Evolutionary conservation across 306 rosid genomes (phyloP).

Genomic region (Cucurbita pepo): DNA sequence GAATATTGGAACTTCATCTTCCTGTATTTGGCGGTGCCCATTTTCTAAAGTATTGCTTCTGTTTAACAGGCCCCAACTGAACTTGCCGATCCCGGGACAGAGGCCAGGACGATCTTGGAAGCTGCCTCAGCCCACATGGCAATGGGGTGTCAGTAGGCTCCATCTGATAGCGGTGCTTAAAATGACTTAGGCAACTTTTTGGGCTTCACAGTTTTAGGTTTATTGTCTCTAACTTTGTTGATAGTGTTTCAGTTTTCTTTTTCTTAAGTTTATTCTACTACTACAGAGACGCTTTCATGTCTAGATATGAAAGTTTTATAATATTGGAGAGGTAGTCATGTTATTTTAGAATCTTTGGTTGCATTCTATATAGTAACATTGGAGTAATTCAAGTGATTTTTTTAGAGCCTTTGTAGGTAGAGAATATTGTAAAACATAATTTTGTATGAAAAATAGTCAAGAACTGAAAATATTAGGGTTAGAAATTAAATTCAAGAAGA

Average conservation of each 20-base stretch:
- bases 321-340: background rate
- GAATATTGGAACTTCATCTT: background rate
- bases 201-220: background rate
- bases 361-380: background rate
- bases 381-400: background rate
- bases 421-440: background rate
- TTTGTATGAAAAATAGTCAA: no score
- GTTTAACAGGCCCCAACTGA: slow-evolving; percentile 45
- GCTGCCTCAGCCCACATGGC: slow-evolving; percentile 24
- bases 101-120: slow-evolving; percentile 51
- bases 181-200: background rate
- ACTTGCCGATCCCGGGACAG: slow-evolving; percentile 49
- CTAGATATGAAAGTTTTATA: background rate
- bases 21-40: background rate
- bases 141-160: slow-evolving; percentile 15
- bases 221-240: background rate
- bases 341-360: background rate
- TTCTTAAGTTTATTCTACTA: background rate
- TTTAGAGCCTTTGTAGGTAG: background rate
- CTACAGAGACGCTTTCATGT: background rate
- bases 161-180: background rate
- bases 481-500: background rate
- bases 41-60: background rate
- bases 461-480: background rate
- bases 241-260: background rate